phyloP scores from a whole-genome alignment of 495 filamentous ascomycete species.

The Pyrenula massariospora region DNA sequence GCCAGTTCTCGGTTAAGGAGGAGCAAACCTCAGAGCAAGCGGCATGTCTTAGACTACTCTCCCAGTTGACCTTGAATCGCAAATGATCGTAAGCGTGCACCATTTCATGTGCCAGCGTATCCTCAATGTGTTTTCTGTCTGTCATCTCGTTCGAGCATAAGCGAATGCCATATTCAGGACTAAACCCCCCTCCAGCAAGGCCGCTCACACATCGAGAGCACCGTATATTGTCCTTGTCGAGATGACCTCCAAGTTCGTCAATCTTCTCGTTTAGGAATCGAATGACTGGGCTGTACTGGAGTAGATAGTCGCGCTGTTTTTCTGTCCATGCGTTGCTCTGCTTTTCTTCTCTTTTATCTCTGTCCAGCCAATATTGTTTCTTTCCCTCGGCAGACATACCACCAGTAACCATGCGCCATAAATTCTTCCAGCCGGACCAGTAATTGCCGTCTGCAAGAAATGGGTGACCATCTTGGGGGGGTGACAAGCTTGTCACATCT shows the following conservation, averaged over 20 bases:
- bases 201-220: conserved; percentile 61
- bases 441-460: conserved; percentile 47
- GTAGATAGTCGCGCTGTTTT: conserved; percentile 61
- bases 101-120: conserved; percentile 94
- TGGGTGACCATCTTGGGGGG: not conserved
- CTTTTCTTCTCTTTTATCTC: conserved; percentile 54
- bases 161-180: conserved; percentile 70
- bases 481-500: not conserved
- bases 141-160: conserved; percentile 82
- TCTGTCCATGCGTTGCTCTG: conserved; percentile 70
- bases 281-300: conserved; percentile 71
- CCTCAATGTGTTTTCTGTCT: conserved; percentile 67
- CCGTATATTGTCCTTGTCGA: conserved; percentile 63
- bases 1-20: not conserved
- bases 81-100: conserved; percentile 93
- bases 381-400: conserved; percentile 55
- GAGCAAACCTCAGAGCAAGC: conserved; percentile 81
- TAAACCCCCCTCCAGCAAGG: conserved; percentile 59
- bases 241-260: conserved; percentile 57
- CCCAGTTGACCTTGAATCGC: conserved; percentile 77
- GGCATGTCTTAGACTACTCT: conserved; percentile 68
- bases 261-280: conserved; percentile 76
- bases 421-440: conserved; percentile 60
- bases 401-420: conserved; percentile 65
- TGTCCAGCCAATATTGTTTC: conserved; percentile 56